phyloP scores from a whole-genome alignment of 805 yeast genomes.

The Debaryomyces maramus region DNA sequence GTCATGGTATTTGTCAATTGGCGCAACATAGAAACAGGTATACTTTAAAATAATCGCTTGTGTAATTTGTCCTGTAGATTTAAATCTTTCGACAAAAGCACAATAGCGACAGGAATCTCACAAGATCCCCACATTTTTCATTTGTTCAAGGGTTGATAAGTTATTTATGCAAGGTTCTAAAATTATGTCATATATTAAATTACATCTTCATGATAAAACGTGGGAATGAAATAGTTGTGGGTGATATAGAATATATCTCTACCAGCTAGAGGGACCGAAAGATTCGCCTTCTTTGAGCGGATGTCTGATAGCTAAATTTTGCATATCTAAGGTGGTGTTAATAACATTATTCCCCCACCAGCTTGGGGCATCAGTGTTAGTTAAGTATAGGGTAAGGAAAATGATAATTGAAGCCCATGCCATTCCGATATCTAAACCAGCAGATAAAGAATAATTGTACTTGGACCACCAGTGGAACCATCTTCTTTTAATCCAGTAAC shows the following conservation, averaged over 20 bases:
- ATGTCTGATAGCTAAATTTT: constrained; percentile 33
- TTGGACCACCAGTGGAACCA: constrained; percentile 47
- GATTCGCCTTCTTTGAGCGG: constrained; percentile 39
- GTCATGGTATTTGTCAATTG: no score
- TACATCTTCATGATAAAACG: no score
- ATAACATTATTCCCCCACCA: constrained; percentile 73
- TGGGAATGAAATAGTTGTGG: constrained; percentile 13
- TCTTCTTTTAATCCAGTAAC: constrained; percentile 39
- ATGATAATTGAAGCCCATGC: constrained; percentile 41
- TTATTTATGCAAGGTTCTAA: no score
- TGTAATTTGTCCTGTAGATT: no score
- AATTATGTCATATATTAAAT: no score
- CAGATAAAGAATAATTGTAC: constrained; percentile 46
- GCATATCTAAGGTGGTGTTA: constrained; percentile 39
- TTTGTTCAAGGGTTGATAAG: no score
- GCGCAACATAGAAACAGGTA: no score
- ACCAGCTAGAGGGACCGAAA: constrained; percentile 52
- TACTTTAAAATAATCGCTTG: no score
- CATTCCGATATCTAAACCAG: constrained; percentile 46
- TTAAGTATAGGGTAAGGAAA: constrained; percentile 27
- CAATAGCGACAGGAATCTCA: no score
- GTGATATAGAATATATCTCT: constrained; percentile 13
- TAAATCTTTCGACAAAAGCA: no score
- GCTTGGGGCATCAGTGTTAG: constrained; percentile 17
- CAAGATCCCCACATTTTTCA: no score